Evolutionary conservation across 345 rosid species (phyloP).

Genomic region (Linum tenue): DNA sequence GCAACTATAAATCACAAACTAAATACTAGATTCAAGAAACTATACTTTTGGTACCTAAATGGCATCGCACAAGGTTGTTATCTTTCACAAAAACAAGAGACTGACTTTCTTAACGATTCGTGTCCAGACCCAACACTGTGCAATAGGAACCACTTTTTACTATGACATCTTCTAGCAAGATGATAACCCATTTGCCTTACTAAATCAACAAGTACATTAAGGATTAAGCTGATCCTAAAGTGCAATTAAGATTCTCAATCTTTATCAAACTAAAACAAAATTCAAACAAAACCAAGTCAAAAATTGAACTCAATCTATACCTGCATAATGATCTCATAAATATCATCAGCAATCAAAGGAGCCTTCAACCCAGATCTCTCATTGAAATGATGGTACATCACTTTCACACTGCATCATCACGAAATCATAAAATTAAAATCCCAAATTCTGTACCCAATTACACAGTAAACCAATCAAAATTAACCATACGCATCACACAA

Average conservation of each 20-base stretch:
- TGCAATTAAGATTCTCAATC: background rate
- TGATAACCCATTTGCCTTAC: no score
- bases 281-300: background rate
- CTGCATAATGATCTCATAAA: conserved; percentile 80
- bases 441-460: background rate
- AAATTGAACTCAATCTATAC: conserved; percentile 18
- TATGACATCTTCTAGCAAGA: no score
- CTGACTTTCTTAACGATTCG: no score
- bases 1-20: background rate
- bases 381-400: conserved; percentile 74
- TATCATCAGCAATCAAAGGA: conserved; percentile 84
- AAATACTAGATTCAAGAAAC: no score
- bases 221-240: no score
- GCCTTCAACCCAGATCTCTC: conserved; percentile 71
- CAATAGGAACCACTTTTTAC: no score
- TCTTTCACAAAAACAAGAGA: no score
- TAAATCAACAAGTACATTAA: no score
- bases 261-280: background rate
- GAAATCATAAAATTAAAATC: conserved; percentile 6
- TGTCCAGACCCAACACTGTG: no score
- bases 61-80: background rate
- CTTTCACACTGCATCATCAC: conserved; percentile 51
- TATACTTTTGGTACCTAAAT: background rate
- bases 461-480: background rate
- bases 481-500: conserved; percentile 6